Conservation (phyloP, 345 rosid genomes). For the Jatropha curcas region DNA sequence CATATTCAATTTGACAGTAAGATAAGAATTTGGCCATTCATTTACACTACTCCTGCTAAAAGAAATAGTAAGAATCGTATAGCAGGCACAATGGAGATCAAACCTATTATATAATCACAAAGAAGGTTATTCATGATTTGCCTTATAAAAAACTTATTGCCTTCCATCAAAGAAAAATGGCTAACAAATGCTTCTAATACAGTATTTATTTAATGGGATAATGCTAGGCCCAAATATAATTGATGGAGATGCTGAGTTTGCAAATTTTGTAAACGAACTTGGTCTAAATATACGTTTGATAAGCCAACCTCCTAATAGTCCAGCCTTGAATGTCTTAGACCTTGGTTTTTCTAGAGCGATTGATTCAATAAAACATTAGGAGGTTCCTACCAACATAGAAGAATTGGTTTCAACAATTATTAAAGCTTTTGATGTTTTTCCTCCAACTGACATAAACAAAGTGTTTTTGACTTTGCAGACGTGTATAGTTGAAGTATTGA, state of each 20-base stretch:
- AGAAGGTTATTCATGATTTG: background rate
- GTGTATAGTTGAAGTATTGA: background rate
- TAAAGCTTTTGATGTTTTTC: background rate
- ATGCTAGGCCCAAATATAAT: background rate
- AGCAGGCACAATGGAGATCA: background rate
- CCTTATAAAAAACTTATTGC: background rate
- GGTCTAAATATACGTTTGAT: background rate
- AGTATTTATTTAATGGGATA: background rate
- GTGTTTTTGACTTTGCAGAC: background rate
- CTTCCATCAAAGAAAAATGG: background rate
- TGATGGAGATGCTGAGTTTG: background rate
- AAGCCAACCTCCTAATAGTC: background rate
- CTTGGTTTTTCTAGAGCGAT: background rate
- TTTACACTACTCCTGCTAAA: background rate
- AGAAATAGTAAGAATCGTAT: background rate
- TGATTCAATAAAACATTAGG: background rate
- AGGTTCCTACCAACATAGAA: background rate
- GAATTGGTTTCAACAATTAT: background rate
- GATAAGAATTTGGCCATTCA: background rate
- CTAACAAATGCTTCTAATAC: background rate
- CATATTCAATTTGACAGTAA: background rate
- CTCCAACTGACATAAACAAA: no score
- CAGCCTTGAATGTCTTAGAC: background rate
- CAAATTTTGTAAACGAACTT: background rate
- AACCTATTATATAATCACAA: background rate